These are phyloP conservation scores for Pisolithus thermaeus DNA, from an alignment of 1,284 basidiomycete genomes.

Conservation along the genomic window DNA sequence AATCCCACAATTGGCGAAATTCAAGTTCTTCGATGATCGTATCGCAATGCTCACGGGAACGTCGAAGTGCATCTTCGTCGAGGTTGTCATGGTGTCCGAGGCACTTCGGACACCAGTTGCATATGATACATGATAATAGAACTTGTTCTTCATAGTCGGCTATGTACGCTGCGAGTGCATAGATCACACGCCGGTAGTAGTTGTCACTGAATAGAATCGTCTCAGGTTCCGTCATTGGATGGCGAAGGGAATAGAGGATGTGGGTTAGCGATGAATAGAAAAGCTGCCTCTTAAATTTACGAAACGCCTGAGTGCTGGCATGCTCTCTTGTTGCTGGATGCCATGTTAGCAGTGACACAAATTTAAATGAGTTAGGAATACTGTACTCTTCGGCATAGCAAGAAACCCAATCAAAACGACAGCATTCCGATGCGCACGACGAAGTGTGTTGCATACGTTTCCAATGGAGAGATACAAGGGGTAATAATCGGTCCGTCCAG, in stretches of 20 bases:
- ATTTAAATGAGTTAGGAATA: background rate
- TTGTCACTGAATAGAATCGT: slow-evolving; percentile 3
- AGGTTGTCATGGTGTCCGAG: background rate
- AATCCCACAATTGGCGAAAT: background rate
- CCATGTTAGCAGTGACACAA: background rate
- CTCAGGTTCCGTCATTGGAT: slow-evolving; percentile 6
- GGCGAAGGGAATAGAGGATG: slow-evolving; percentile 3
- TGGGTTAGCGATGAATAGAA: slow-evolving; percentile 6
- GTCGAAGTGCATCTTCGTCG: background rate
- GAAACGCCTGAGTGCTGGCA: background rate
- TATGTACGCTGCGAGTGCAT: slow-evolving; percentile 9
- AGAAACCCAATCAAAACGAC: slow-evolving; percentile 28
- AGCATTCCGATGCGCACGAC: slow-evolving; percentile 24
- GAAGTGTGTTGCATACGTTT: slow-evolving; percentile 26
- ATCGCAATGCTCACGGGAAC: slow-evolving; percentile 3
- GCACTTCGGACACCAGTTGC: slow-evolving; percentile 6
- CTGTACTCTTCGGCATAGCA: slow-evolving; percentile 30
- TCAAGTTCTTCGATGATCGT: background rate
- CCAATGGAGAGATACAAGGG: slow-evolving; percentile 28
- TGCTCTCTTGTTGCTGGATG: slow-evolving; percentile 2
- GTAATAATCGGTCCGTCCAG: slow-evolving; percentile 31
- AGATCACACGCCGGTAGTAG: slow-evolving; percentile 5
- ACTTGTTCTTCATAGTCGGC: slow-evolving; percentile 10
- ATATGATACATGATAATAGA: slow-evolving; percentile 4
- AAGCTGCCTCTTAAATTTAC: slow-evolving; percentile 6